Conservation (phyloP, 2,329 filamentous ascomycete species). For the Ilyonectria destructans region DNA sequence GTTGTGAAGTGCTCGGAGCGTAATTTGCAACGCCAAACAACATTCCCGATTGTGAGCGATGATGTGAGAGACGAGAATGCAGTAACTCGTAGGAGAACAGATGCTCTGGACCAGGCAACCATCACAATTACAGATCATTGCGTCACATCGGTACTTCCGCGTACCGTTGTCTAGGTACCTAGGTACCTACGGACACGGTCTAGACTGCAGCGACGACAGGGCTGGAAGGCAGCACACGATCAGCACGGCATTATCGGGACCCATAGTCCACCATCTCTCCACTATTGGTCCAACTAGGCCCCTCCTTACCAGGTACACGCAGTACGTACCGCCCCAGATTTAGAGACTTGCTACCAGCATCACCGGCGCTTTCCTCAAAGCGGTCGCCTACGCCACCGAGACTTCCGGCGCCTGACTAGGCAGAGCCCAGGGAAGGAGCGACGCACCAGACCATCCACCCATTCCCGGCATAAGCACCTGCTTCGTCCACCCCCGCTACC, state of each 20-base stretch:
- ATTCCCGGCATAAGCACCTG: not conserved
- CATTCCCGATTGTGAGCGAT: not conserved
- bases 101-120: too few relatives aligned
- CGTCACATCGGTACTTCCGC: too few relatives aligned
- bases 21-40: not conserved
- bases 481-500: constrained; percentile 26
- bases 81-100: too few relatives aligned
- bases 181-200: not conserved
- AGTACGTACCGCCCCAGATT: constrained; percentile 34
- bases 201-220: not conserved
- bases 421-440: constrained; percentile 6
- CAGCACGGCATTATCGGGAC: not conserved
- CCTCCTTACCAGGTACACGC: constrained; percentile 8
- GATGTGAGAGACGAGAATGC: too few relatives aligned
- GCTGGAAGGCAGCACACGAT: constrained; percentile 4
- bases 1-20: not conserved
- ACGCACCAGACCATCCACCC: not conserved
- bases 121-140: too few relatives aligned
- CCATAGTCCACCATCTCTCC: not conserved
- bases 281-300: not conserved
- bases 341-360: constrained; percentile 22
- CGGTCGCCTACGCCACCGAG: constrained; percentile 41
- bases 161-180: too few relatives aligned
- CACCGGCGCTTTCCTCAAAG: constrained; percentile 31
- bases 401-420: constrained; percentile 39